These are phyloP conservation scores for Aphanomyces cochlioides DNA, from an alignment of 352 stramenopile genomes.

Conservation along the genomic window DNA sequence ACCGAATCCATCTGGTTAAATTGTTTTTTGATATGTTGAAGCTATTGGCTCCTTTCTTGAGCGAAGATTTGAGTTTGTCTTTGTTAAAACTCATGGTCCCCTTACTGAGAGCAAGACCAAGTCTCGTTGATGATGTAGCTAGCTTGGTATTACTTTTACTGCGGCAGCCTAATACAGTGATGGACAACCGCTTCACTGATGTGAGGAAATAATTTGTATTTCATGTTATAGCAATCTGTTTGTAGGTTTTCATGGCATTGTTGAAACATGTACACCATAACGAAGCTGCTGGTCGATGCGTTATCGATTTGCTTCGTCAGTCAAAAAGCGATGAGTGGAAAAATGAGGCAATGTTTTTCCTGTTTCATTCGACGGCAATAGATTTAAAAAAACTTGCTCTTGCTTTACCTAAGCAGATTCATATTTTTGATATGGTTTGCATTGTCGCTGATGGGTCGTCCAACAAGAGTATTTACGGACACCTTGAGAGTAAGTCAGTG, in stretches of 20 bases:
- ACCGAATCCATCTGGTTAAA: slow-evolving; percentile 15
- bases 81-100: not conserved
- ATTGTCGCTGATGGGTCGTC: slow-evolving; percentile 25
- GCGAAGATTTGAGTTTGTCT: slow-evolving; percentile 13
- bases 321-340: slow-evolving; percentile 25
- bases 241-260: slow-evolving; percentile 21
- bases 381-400: not conserved
- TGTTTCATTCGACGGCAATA: slow-evolving; percentile 21
- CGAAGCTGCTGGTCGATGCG: slow-evolving; percentile 18
- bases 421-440: slow-evolving; percentile 20
- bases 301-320: slow-evolving; percentile 10
- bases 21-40: slow-evolving; percentile 14
- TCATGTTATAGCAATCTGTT: not conserved
- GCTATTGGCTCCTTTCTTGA: not conserved
- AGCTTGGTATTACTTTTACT: slow-evolving; percentile 18
- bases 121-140: slow-evolving; percentile 3
- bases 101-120: slow-evolving; percentile 12
- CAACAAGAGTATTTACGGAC: slow-evolving; percentile 26
- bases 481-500: slow-evolving; percentile 24
- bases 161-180: not conserved
- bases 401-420: not conserved
- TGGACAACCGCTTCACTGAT: slow-evolving; percentile 20
- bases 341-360: slow-evolving; percentile 20
- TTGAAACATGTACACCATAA: slow-evolving; percentile 14
- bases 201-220: not conserved